These are phyloP conservation scores for Arxiozyma bovina DNA, from an alignment of 1,139 yeast species.

Conservation along the genomic window DNA sequence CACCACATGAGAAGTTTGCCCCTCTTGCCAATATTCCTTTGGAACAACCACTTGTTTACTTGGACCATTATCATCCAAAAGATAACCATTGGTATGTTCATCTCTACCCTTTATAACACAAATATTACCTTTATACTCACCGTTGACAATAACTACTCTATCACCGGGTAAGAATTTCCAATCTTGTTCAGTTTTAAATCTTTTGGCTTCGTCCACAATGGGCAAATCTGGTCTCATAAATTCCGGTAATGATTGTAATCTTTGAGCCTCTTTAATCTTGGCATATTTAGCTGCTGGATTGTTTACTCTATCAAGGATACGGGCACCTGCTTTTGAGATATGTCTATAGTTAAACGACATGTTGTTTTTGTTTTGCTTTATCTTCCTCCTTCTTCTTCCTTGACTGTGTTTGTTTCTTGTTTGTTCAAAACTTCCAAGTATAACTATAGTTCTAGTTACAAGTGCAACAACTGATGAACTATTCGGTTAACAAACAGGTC, in stretches of 20 bases:
- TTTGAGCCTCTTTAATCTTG: conserved; percentile 25
- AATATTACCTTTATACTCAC: conserved; percentile 63
- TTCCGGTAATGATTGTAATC: conserved; percentile 28
- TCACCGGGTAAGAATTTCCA: conserved; percentile 55
- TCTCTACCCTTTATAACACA: conserved; percentile 46
- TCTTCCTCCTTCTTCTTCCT: not conserved
- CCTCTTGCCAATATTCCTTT: conserved; percentile 61
- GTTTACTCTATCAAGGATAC: conserved; percentile 18
- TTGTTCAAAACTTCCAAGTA: not conserved
- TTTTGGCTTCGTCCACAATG: conserved; percentile 33
- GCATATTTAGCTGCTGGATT: conserved; percentile 26
- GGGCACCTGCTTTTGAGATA: conserved; percentile 26
- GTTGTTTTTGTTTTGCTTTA: not conserved
- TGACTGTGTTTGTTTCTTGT: not conserved
- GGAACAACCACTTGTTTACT: conserved; percentile 51
- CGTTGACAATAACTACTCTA: conserved; percentile 56
- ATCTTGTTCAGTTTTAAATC: conserved; percentile 35
- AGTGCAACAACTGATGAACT: no score
- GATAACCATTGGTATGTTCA: conserved; percentile 42
- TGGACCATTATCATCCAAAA: conserved; percentile 50
- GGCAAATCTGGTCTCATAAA: conserved; percentile 30
- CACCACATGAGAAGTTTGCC: conserved; percentile 61
- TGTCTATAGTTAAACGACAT: conserved; percentile 10
- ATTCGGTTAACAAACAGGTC: no score
- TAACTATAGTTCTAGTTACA: no score